Base-by-base conservation (phyloP, 2,329 filamentous ascomycete species). In the Diaporthe eres region DNA sequence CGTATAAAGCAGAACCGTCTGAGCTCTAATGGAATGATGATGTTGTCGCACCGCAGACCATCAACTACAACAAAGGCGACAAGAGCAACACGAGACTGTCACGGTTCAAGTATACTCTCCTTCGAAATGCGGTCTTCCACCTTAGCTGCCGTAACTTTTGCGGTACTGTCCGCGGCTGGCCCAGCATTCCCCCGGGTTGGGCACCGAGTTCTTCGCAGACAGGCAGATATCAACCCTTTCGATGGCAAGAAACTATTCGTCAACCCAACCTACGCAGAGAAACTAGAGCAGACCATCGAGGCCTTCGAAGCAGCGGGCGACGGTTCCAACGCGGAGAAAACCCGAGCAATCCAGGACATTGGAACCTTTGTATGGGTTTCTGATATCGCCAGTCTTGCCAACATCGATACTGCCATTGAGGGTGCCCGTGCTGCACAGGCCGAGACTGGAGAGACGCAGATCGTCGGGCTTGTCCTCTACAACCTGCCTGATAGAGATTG, bases 401-500 rank as follows among this genome's bases (percentile, higher is more conserved):
- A 81, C 74, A 86, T 88, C 77, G 82, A 85, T 78, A 80, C 80
- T n/a, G 84, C 85, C 55, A 84, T 87, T 77, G 78, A 79, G n/a
- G 78, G 80, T 5, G 85, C 85, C 3, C 84, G 85, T 44, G 78
- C 78, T 8, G 81, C 78, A n/a, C 82, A 86, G 79, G 77, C 80
- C n/a, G 74, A 75, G 37, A 83, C 83, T 3, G 81, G 82, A 58
- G 80, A 82, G 77, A 81, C 84, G 77, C 81, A 86, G 78, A 84
- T 87, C 63, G 81, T 87, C 7, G 84, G 85, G 10, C 79, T 88
- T 31, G 85, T 88, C 22, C 80, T 87, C 7, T 87, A 87, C 79
- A 84, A 87, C 77, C 81, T 88, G 1, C 85, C 85, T 9, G 85
- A 87, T 75, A 80, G 86, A 3, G 86, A 88, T 80, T 88, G 86